Evolutionary conservation across 208 protist genomes (phyloP), one percentile per base, ranked within the genome.

Genomic region (Borovskyia barvae): DNA sequence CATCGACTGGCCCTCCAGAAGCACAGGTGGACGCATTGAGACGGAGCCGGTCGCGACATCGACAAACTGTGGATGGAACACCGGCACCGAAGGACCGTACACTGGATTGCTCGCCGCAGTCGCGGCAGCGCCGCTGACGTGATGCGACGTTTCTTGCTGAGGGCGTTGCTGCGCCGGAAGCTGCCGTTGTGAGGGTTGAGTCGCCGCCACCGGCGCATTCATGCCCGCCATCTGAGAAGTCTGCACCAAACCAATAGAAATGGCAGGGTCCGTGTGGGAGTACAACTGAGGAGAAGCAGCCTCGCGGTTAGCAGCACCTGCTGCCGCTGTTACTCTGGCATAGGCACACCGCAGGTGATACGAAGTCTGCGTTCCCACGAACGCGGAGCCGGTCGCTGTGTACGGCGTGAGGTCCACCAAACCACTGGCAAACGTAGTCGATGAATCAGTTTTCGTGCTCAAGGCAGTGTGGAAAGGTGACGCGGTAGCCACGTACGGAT

Each of bases 31-130:
- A 0, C 54, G 74, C 82, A 90, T 84, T 32, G 61, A 70, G 7
- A 62, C 56, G 28, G n/a, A 41, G 41, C 77, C 63, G 4, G 77
- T 85, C 11, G 65, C 26, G 15, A 90, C 14, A 50, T 93, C 82
- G 24, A 93, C 61, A 57, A 93, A 93, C 64, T 90, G 86, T 19
- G 72, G 51, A 30, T 71, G 60, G 7, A 61, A 50, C 14, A 71
- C 41, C 1, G 43, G 3, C 14, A 80, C 69, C 2, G 68, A 68
- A 1, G 73, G 77, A 1, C 58, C 69, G 66, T 80, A 78, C 39
- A 81, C 65, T 6, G 66, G 47, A 25, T 30, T 30, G 51, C n/a
- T 2, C 0, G 49, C 2, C 12, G 47, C 41, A 0, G 39, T 19
- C 28, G 33, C 42, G 15, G 42, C 32, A 19, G 51, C 26, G 30